These are phyloP conservation scores for Mucor ambiguus DNA, from an alignment of 371 early-diverging fungal species.

Conservation along the genomic window DNA sequence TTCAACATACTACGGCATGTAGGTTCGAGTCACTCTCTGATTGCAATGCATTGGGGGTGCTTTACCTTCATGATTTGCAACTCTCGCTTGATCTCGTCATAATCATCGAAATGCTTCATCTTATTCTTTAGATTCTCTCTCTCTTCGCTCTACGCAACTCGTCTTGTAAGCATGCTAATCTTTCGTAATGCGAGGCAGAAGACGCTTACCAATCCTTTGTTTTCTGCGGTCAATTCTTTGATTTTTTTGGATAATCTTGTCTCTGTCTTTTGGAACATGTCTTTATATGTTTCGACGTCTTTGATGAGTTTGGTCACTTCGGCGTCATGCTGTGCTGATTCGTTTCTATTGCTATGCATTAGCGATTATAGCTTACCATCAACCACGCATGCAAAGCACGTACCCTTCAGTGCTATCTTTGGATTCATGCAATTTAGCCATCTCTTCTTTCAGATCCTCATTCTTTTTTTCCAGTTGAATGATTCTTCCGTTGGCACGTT, in stretches of 20 bases:
- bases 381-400: neutral
- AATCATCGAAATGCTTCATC: conserved; percentile 66
- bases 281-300: conserved; percentile 56
- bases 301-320: conserved; percentile 55
- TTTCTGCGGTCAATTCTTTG: conserved; percentile 54
- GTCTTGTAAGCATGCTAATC: neutral
- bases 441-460: conserved; percentile 52
- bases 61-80: conserved; percentile 82
- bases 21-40: neutral
- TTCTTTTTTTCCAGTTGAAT: conserved; percentile 74
- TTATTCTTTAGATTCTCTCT: conserved; percentile 51
- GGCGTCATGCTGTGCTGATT: conserved; percentile 33
- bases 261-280: conserved; percentile 52
- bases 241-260: conserved; percentile 44
- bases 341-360: neutral
- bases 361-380: too few species aligned
- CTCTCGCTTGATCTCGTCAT: conserved; percentile 85
- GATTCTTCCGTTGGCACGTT: conserved; percentile 77
- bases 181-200: neutral
- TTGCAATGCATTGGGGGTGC: neutral
- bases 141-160: conserved; percentile 48
- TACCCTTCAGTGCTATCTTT: conserved; percentile 24
- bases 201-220: conserved; percentile 32
- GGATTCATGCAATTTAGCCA: conserved; percentile 36
- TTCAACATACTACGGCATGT: conserved; percentile 40